These are phyloP conservation scores for Pulveroboletus sp. DNA, from an alignment of 768 basidiomycete genomes.

Conservation along the genomic window DNA sequence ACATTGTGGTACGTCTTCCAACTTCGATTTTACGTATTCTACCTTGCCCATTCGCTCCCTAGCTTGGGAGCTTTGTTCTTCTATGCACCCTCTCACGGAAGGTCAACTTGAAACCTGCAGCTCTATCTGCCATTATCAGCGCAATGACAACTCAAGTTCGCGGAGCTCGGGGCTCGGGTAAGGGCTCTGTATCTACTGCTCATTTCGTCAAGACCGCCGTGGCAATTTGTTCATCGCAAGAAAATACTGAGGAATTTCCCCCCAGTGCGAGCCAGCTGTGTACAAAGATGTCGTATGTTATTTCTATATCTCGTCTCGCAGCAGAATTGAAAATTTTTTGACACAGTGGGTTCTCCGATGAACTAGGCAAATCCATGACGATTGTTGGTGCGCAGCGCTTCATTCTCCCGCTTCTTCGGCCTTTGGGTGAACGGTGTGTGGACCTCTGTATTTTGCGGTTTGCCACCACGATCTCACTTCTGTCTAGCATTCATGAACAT, in stretches of 20 bases:
- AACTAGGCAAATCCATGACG: slow-evolving; percentile 38
- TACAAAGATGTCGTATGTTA: slow-evolving; percentile 46
- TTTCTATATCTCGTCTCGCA: neutral
- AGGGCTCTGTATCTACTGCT: slow-evolving; percentile 39
- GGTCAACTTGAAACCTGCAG: slow-evolving; percentile 51
- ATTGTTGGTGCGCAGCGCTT: slow-evolving; percentile 57
- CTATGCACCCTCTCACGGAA: slow-evolving; percentile 67
- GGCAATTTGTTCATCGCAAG: slow-evolving; percentile 61
- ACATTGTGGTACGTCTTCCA: slow-evolving; percentile 42
- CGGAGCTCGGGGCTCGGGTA: slow-evolving; percentile 15
- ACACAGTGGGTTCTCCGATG: slow-evolving; percentile 43
- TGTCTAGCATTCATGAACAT: slow-evolving; percentile 30
- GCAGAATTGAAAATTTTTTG: neutral
- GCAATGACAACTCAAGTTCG: slow-evolving; percentile 49
- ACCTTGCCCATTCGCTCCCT: neutral
- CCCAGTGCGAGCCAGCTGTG: slow-evolving; percentile 37
- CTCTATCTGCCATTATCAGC: slow-evolving; percentile 53
- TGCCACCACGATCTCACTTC: neutral
- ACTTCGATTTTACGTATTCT: neutral
- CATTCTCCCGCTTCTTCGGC: slow-evolving; percentile 46
- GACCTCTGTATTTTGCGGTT: neutral
- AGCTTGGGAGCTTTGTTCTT: slow-evolving; percentile 75
- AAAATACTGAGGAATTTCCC: slow-evolving; percentile 45
- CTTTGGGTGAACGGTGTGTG: slow-evolving; percentile 40
- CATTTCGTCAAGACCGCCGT: slow-evolving; percentile 65